Evolutionary conservation across 768 basidiomycete genomes (phyloP).

Genomic region (Naganishia vaughanmartiniae): DNA sequence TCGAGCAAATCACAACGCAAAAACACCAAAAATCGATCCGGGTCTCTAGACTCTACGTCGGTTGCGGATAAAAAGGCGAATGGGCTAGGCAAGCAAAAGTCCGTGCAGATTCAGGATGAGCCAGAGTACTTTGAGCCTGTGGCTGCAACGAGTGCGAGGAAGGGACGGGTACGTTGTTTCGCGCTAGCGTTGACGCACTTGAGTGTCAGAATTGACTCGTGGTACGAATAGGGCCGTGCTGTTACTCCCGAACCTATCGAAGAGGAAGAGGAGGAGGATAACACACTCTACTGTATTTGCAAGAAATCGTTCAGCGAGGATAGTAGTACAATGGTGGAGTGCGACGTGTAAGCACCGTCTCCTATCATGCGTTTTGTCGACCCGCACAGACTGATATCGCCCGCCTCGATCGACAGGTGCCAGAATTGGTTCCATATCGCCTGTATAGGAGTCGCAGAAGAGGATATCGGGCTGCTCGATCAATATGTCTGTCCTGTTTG

Average conservation of each 20-base stretch:
- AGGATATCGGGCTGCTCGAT: constrained; percentile 42
- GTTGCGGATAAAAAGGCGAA: constrained; percentile 9
- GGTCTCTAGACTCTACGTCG: constrained; percentile 2
- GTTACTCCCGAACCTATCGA: constrained; percentile 10
- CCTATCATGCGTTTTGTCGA: neutral
- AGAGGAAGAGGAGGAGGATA: constrained; percentile 24
- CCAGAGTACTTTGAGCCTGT: constrained; percentile 11
- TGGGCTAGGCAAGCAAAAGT: constrained; percentile 5
- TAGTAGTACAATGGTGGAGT: constrained; percentile 43
- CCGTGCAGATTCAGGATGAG: constrained; percentile 14
- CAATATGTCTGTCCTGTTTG: constrained; percentile 43
- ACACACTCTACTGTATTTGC: constrained; percentile 44
- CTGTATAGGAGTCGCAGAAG: constrained; percentile 40
- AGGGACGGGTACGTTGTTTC: constrained; percentile 15
- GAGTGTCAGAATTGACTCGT: neutral
- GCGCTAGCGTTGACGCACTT: too few relatives aligned
- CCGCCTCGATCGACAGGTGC: constrained; percentile 33
- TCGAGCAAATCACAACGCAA: constrained; percentile 15
- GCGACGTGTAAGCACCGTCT: constrained; percentile 38
- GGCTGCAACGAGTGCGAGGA: neutral
- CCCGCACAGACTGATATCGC: neutral
- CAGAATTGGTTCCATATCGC: constrained; percentile 47
- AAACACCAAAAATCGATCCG: constrained; percentile 9
- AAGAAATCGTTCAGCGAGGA: constrained; percentile 42
- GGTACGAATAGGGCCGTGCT: constrained; percentile 3